Evolutionary conservation across 345 rosid genomes (phyloP), one percentile per base, ranked within the genome.

Genomic region (Punica granatum): DNA sequence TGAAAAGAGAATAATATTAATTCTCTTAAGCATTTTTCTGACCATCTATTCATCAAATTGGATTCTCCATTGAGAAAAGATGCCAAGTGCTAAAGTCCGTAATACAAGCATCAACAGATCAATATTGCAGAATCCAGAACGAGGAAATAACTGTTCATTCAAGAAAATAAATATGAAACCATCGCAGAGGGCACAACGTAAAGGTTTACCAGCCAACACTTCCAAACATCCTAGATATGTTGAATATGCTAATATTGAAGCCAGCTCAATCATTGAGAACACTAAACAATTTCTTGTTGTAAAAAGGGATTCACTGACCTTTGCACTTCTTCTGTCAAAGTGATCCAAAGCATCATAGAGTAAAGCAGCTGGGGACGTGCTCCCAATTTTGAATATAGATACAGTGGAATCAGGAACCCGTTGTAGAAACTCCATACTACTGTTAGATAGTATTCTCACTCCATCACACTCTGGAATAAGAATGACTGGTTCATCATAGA

Each of bases 391-490:
- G 79, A 94, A 94, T 68, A 94, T 94, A 63, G 90, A 82, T 44
- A 85, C 97, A 31, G 98, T 94, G 36, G 98, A 94, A 79, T 92
- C 92, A 70, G 99, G 98, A 63, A 92, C 99, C 46, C 98, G 74
- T 76, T 94, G 99, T 36, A 94, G 85, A 77, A 89, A 90, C 73
- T 92, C 99, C 89, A 94, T 83, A 71, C 83, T 85, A 26, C 89
- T 73, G 82, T 92, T 92, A 43, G 99, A 85, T 66, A 94, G 76
- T 68, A 94, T 83, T 69, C 99, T 92, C 80, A 92, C 99, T 68
- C 98, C 99, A 79, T 94, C 98, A 73, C 97, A 86, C 77, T 94
- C 99, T 3, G 99, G 98, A 64, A 94, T 80, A 39, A 94, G 90
- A 77, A 88, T 75, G 34, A 89, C 67, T 0, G 98, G 98, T 60